Conservation (phyloP, 1,284 basidiomycete genomes). For the Trichosporon sp. region DNA sequence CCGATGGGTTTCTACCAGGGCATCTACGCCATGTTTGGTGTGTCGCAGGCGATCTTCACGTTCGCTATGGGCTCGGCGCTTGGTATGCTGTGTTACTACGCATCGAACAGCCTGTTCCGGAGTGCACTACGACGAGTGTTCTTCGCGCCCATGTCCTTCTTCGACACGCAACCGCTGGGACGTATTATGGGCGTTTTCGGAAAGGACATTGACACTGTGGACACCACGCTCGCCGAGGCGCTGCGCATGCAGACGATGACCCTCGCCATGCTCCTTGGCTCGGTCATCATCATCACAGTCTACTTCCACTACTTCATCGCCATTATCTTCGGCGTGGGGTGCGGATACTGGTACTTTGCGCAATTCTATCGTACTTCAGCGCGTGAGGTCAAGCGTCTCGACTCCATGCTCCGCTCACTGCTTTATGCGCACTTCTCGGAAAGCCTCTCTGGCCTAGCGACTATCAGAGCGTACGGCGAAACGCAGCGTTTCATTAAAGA, state of each 20-base stretch:
- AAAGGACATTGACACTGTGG: slow-evolving; percentile 63
- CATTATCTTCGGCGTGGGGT: slow-evolving; percentile 28
- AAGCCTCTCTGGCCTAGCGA: slow-evolving; percentile 65
- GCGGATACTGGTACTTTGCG: slow-evolving; percentile 35
- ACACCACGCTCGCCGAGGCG: slow-evolving; percentile 60
- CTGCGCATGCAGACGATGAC: slow-evolving; percentile 54
- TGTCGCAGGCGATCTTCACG: slow-evolving; percentile 55
- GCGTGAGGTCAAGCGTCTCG: slow-evolving; percentile 57
- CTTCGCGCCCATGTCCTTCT: slow-evolving; percentile 64
- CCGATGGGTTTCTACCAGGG: slow-evolving; percentile 60
- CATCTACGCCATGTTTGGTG: slow-evolving; percentile 62
- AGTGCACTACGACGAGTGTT: slow-evolving; percentile 57
- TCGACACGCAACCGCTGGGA: slow-evolving; percentile 62
- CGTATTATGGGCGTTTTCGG: slow-evolving; percentile 62
- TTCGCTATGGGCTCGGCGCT: slow-evolving; percentile 58
- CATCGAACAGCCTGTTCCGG: slow-evolving; percentile 59
- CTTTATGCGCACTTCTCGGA: slow-evolving; percentile 78
- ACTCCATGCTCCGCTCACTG: slow-evolving; percentile 61
- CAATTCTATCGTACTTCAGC: slow-evolving; percentile 79
- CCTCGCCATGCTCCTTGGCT: slow-evolving; percentile 49
- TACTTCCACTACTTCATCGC: slow-evolving; percentile 64
- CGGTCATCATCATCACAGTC: slow-evolving; percentile 62
- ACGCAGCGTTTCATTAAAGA: slow-evolving; percentile 59
- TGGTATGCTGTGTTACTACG: slow-evolving; percentile 57
- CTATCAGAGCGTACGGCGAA: slow-evolving; percentile 67